Percentiles rank a stretch among this genome's conserved stretches.
phyloP scores from a whole-genome alignment of 495 filamentous ascomycete genomes.

The Mytilinidion resinicola region DNA sequence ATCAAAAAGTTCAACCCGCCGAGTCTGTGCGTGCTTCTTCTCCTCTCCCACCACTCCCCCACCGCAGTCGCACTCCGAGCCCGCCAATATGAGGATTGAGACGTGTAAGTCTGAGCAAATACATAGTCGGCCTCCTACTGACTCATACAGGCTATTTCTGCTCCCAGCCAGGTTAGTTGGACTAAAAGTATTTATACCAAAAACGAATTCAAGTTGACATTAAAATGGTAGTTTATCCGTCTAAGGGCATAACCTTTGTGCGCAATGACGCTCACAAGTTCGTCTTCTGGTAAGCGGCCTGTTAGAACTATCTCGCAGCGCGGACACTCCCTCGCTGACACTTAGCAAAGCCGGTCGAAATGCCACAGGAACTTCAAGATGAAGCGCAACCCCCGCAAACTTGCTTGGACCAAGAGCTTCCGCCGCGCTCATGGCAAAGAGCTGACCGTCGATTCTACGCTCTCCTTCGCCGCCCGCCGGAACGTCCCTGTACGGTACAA shows the following conservation, averaged over 20 bases:
- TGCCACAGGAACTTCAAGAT: constrained; percentile 69
- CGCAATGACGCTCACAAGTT: constrained; percentile 73
- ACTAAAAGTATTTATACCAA: too few relatives aligned
- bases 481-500: constrained; percentile 95
- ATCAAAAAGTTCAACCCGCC: constrained; percentile 8
- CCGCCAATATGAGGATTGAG: constrained; percentile 55
- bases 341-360: constrained; percentile 53
- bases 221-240: background rate
- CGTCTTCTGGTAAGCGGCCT: constrained; percentile 49
- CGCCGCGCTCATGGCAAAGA: constrained; percentile 48
- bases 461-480: constrained; percentile 84
- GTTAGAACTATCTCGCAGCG: background rate
- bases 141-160: constrained; percentile 58
- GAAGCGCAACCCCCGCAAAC: constrained; percentile 79
- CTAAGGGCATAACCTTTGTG: constrained; percentile 68
- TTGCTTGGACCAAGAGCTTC: constrained; percentile 39
- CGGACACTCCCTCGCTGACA: background rate
- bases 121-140: too few relatives aligned
- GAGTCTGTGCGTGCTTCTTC: background rate
- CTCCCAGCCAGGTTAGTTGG: constrained; percentile 41
- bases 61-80: background rate
- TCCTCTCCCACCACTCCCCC: constrained; percentile 6
- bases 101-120: constrained; percentile 46
- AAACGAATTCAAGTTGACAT: too few relatives aligned
- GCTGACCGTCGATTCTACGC: constrained; percentile 89